Evolutionary conservation across 1,284 basidiomycete genomes (phyloP), one percentile per base, ranked within the genome.

Genomic region (Cutaneotrichosporon curvatum): DNA sequence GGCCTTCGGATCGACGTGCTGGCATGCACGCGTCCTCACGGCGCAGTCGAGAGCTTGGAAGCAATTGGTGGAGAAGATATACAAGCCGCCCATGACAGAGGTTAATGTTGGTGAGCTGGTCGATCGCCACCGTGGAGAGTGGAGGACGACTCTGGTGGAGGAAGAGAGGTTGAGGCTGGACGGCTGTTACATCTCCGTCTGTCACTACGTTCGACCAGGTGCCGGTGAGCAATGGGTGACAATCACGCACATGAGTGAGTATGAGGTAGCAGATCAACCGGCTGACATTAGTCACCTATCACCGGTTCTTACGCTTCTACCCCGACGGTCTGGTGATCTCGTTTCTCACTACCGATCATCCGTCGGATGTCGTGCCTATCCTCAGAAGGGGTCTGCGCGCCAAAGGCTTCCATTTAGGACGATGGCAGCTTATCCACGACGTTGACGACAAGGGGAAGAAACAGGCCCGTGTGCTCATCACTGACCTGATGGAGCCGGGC

Each of bases 121-220:
- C 6, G 65, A 75, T 21, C 70, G 70, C 33, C 82, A 81, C 62
- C 63, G 70, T 40, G 76, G 72, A 40, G 81, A 87, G 64, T 87
- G 81, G 71, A 78, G 89, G 32, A 80, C 82, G 20, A 69, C 85
- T 5, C 85, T 80, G 62, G 78, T 92, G 36, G 84, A 89, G 63
- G 83, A 87, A 53, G 87, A 88, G 43, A 78, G 89, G 30, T 66
- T 92, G 32, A 80, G 89, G 35, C 70, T 85, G 56, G 89, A 92
- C 55, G 89, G 89, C 4, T 81, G 88, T 15, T 92, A 91, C 66
- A 91, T 94, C 48, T 81, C 87, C 21, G 82, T 88, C 14, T 91
- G 87, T 62, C 87, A 90, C 63, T 73, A 72, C 47, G 60, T 91
- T 48, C 86, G 87, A 19, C 76, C 75, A 9, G 87, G 88, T 21